phyloP scores from a whole-genome alignment of 1,139 yeast genomes.

The Hyphopichia wangnamkhiaoensis region DNA sequence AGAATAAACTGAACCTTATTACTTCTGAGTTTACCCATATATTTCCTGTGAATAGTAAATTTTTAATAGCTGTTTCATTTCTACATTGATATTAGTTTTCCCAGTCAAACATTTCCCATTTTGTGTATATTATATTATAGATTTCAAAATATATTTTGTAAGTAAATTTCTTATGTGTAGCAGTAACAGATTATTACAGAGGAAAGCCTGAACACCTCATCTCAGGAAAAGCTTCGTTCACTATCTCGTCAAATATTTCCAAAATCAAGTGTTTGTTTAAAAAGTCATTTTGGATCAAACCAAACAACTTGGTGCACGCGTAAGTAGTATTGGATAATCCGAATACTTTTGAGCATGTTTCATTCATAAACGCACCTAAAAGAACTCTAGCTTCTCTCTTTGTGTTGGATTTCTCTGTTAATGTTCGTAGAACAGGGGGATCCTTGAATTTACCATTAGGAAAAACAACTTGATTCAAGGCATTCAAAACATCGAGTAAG shows the following conservation, averaged over 20 bases:
- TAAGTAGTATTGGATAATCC: conserved; percentile 65
- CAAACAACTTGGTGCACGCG: conserved; percentile 63
- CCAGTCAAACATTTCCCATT: too few species aligned
- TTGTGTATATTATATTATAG: conserved; percentile 2
- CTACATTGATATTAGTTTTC: too few species aligned
- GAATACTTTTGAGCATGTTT: conserved; percentile 71
- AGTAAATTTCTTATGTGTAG: not conserved
- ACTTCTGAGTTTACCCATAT: not conserved
- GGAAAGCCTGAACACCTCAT: conserved; percentile 1
- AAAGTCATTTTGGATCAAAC: conserved; percentile 71
- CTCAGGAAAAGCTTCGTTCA: conserved; percentile 32
- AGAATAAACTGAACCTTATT: not conserved
- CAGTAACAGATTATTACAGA: not conserved
- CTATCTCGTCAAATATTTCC: conserved; percentile 42
- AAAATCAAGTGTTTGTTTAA: conserved; percentile 66
- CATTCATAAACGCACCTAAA: conserved; percentile 59
- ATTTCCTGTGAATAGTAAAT: too few species aligned
- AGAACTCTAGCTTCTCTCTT: conserved; percentile 61
- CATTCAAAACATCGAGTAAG: conserved; percentile 45
- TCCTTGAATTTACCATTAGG: conserved; percentile 61
- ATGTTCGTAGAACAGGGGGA: conserved; percentile 46
- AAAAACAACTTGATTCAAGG: conserved; percentile 56
- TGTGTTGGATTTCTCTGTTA: conserved; percentile 52
- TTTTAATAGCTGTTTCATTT: too few species aligned
- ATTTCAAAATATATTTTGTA: not conserved